A percentile compares a stretch with the other conserved stretches of the same genome.
Evolutionary conservation across 2,329 filamentous ascomycete genomes (phyloP).

Genomic region (Nemania bipapillata): DNA sequence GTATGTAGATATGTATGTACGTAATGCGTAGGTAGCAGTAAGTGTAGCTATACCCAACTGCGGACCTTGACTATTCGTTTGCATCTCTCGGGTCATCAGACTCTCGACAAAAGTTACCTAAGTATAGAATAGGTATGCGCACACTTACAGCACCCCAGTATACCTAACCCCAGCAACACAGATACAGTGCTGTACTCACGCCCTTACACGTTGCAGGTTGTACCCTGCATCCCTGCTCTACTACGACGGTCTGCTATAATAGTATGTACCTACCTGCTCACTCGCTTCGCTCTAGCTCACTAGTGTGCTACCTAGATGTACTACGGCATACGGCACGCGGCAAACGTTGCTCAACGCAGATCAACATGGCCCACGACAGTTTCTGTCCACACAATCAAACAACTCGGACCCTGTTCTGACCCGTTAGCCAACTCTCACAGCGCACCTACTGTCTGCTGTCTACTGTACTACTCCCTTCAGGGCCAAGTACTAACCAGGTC

Average conservation of each 20-base stretch:
- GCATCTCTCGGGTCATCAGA: conserved; percentile 24
- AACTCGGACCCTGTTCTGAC: conserved; percentile 22
- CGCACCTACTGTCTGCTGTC: too few species aligned
- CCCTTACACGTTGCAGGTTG: background rate
- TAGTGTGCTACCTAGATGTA: background rate
- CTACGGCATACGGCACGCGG: conserved; percentile 36
- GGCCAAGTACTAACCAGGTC: background rate
- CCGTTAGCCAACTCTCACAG: conserved; percentile 21
- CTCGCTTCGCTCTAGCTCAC: conserved; percentile 2
- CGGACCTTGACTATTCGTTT: conserved; percentile 21
- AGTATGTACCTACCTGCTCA: background rate
- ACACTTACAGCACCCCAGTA: background rate
- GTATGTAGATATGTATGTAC: background rate
- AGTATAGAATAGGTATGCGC: background rate
- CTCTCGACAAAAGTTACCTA: background rate
- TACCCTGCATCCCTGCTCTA: conserved; percentile 7
- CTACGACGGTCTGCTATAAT: background rate
- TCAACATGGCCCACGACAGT: conserved; percentile 39
- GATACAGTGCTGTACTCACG: background rate
- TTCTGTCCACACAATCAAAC: conserved; percentile 31
- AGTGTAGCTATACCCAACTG: conserved; percentile 27
- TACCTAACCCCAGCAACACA: background rate
- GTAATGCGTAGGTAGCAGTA: background rate
- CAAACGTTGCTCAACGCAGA: conserved; percentile 36
- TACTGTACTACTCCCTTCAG: background rate